Evolutionary conservation across 1,139 yeast species (phyloP).

Genomic region (Pichia sp.): DNA sequence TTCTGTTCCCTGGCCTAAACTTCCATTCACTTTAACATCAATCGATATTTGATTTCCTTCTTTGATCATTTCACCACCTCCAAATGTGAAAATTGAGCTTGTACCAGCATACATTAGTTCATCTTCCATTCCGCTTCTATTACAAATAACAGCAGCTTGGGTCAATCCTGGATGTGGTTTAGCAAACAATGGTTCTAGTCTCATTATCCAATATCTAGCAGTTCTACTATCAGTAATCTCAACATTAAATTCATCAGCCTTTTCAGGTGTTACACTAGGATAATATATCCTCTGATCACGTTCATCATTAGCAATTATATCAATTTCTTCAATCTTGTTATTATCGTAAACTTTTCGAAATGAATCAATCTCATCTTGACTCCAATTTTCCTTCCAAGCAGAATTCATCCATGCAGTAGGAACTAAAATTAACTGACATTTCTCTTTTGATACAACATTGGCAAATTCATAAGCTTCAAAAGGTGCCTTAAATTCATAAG

Average conservation of each 20-base stretch:
- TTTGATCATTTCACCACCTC: conserved; percentile 19
- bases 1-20: conserved; percentile 54
- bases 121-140: conserved; percentile 70
- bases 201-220: conserved; percentile 56
- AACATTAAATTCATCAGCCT: conserved; percentile 10
- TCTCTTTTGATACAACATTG: conserved; percentile 39
- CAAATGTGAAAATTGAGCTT: conserved; percentile 48
- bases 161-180: conserved; percentile 16
- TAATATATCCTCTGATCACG: conserved; percentile 9
- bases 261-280: conserved; percentile 5
- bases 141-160: conserved; percentile 45
- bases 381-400: conserved; percentile 24
- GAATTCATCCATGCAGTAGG: conserved; percentile 83
- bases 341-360: conserved; percentile 16
- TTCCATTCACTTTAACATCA: conserved; percentile 41
- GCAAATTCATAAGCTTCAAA: conserved; percentile 71
- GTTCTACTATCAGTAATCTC: conserved; percentile 21
- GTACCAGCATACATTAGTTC: conserved; percentile 70
- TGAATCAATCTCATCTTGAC: conserved; percentile 8
- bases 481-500: conserved; percentile 76
- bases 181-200: conserved; percentile 40
- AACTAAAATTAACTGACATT: conserved; percentile 52
- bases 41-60: conserved; percentile 10
- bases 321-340: conserved; percentile 10
- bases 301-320: conserved; percentile 7